A percentile compares a stretch with the other conserved stretches of the same genome.
These are phyloP conservation scores for Pisolithus tinctorius DNA, from an alignment of 768 basidiomycete genomes.

Conservation along the genomic window DNA sequence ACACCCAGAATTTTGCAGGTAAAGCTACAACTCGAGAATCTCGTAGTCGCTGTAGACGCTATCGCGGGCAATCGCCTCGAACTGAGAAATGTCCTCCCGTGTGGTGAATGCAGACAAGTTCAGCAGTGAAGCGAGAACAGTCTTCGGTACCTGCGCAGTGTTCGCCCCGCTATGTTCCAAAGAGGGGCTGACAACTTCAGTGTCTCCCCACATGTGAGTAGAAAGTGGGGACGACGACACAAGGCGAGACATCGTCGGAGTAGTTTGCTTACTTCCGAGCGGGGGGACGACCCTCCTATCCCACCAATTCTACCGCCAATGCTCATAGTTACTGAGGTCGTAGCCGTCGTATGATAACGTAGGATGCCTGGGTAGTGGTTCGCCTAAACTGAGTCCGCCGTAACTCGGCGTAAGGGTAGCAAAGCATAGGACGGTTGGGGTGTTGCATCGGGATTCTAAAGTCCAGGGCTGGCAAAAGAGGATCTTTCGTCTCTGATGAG, in stretches of 20 bases:
- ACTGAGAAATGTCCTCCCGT: too few relatives aligned
- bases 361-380: slow-evolving; percentile 7
- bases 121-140: too few relatives aligned
- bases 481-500: slow-evolving; percentile 22
- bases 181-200: too few relatives aligned
- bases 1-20: too few relatives aligned
- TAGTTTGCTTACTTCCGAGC: background rate
- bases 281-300: background rate
- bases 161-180: too few relatives aligned
- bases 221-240: background rate
- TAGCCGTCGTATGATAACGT: slow-evolving; percentile 43
- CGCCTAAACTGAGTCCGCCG: slow-evolving; percentile 13
- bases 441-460: slow-evolving; percentile 57
- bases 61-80: too few relatives aligned
- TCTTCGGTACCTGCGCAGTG: too few relatives aligned
- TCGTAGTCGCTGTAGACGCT: too few relatives aligned
- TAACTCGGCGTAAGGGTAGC: slow-evolving; percentile 4
- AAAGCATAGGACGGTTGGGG: background rate
- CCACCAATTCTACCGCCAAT: slow-evolving; percentile 11
- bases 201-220: background rate
- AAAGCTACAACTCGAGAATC: too few relatives aligned
- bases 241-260: background rate
- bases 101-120: too few relatives aligned
- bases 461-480: slow-evolving; percentile 36
- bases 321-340: too few relatives aligned